phyloP scores from a whole-genome alignment of 768 basidiomycete genomes.

The Baorangia bicolor region DNA sequence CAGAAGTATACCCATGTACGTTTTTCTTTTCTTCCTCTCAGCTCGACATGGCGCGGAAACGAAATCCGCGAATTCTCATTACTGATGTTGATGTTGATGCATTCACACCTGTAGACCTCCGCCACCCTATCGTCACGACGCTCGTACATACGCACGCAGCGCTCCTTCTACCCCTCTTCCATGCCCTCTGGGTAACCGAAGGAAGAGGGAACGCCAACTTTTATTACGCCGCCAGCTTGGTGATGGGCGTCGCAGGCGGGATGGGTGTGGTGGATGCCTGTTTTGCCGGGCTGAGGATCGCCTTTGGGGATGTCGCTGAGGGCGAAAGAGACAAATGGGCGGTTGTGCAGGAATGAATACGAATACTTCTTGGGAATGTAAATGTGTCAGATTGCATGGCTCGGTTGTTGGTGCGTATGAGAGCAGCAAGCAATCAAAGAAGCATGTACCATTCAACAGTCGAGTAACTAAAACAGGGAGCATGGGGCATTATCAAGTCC shows the following conservation, averaged over 20 bases:
- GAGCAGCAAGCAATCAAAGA: too few relatives aligned
- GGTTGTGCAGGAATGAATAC: conserved; percentile 28
- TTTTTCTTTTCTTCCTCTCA: conserved; percentile 18
- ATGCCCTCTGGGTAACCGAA: conserved; percentile 86
- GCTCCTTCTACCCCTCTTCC: conserved; percentile 85
- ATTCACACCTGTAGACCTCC: conserved; percentile 55
- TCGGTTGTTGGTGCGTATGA: too few relatives aligned
- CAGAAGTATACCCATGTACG: conserved; percentile 81
- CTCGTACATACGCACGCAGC: conserved; percentile 83
- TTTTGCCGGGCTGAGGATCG: conserved; percentile 78
- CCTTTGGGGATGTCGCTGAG: conserved; percentile 55
- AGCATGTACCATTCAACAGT: too few relatives aligned
- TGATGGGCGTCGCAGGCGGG: conserved; percentile 87
- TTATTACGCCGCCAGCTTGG: conserved; percentile 93
- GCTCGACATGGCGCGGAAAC: neutral
- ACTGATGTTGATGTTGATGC: neutral
- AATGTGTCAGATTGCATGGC: neutral
- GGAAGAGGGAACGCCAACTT: conserved; percentile 98
- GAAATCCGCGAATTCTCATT: neutral
- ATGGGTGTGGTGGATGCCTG: conserved; percentile 79
- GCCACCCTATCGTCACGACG: conserved; percentile 79
- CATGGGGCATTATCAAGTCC: too few relatives aligned
- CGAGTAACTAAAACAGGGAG: too few relatives aligned
- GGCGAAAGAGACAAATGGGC: conserved; percentile 35
- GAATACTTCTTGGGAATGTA: neutral